Evolutionary conservation across 2,329 filamentous ascomycete genomes (phyloP).

Genomic region (Botrytis squamosa): DNA sequence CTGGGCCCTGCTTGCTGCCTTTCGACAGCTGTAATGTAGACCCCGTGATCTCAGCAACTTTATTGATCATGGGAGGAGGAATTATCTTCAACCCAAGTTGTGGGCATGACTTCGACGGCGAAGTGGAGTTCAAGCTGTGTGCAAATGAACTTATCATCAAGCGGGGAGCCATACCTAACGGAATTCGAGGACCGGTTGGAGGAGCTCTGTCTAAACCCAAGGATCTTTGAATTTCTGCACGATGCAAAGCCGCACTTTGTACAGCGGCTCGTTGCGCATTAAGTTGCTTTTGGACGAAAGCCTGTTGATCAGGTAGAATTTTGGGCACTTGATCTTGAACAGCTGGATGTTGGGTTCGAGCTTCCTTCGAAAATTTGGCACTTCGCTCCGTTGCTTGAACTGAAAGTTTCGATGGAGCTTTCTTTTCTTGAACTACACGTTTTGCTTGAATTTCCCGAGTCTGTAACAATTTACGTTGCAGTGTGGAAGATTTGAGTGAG

Average conservation of each 20-base stretch:
- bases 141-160: background rate
- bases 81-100: background rate
- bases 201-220: background rate
- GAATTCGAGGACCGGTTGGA: background rate
- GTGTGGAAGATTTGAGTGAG: background rate
- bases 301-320: background rate
- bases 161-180: background rate
- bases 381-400: background rate
- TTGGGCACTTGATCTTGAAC: background rate
- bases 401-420: background rate
- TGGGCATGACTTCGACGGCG: background rate
- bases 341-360: background rate
- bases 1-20: background rate
- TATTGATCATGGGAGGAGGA: background rate
- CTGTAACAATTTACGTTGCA: background rate
- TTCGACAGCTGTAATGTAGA: background rate
- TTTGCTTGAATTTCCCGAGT: background rate
- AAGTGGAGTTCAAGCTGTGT: background rate
- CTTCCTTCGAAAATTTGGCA: background rate
- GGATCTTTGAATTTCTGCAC: background rate
- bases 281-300: background rate
- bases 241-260: background rate
- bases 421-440: background rate
- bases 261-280: background rate
- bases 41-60: background rate